Evolutionary conservation across 2,329 filamentous ascomycete genomes (phyloP).

Genomic region (Colletotrichum shisoi): DNA sequence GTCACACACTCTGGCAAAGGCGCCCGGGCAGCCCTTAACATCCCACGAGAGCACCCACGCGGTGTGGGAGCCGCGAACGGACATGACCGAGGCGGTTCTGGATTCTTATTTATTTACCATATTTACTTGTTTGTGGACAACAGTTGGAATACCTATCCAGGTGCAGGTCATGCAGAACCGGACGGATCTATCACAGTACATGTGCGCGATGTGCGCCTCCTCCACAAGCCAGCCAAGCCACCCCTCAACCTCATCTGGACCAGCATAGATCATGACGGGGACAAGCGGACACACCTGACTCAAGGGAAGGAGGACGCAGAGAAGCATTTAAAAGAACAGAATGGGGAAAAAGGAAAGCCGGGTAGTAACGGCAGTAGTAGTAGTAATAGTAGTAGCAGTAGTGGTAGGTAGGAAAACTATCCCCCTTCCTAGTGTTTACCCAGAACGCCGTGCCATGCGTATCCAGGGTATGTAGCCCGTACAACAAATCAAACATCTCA

Average conservation of each 20-base stretch:
- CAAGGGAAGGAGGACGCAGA: neutral
- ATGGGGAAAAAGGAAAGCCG: neutral
- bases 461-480: constrained; percentile 35
- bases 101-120: neutral
- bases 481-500: constrained; percentile 23
- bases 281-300: neutral
- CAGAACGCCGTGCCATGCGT: constrained; percentile 38
- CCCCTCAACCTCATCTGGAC: neutral
- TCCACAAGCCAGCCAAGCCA: no score
- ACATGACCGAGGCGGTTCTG: neutral
- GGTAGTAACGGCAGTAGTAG: neutral
- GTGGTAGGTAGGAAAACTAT: neutral
- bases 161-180: neutral
- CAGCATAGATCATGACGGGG: no score
- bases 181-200: neutral
- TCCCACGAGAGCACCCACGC: neutral
- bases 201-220: no score
- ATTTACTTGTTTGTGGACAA: no score
- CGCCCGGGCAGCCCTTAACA: neutral
- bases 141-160: neutral
- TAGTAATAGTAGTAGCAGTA: no score
- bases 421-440: constrained; percentile 11
- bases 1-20: neutral
- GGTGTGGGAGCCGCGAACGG: neutral
- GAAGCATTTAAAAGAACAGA: neutral